phyloP scores from a whole-genome alignment of 257 asterid genomes.

The Sherardia arvensis region DNA sequence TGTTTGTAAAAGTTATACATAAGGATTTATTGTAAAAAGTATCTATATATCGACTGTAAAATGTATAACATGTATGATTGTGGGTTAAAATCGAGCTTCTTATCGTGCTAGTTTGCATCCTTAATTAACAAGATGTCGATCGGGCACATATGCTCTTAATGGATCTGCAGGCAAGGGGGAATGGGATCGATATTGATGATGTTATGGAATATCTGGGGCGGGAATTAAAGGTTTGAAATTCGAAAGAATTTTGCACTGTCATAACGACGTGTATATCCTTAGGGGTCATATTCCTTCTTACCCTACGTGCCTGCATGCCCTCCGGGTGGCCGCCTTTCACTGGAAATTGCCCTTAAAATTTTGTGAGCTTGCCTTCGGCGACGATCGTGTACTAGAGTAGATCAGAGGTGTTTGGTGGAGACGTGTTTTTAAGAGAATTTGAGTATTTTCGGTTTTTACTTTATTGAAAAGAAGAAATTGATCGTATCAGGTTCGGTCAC shows the following conservation, averaged over 20 bases:
- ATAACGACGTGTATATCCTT: conserved; percentile 4
- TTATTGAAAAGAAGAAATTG: too few relatives aligned
- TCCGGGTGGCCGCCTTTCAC: background rate
- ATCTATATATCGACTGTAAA: too few relatives aligned
- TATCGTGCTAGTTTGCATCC: background rate
- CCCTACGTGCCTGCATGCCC: background rate
- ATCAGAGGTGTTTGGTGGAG: too few relatives aligned
- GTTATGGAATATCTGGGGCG: background rate
- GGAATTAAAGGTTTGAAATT: conserved; percentile 5
- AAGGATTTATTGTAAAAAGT: too few relatives aligned
- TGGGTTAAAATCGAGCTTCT: background rate
- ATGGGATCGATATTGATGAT: conserved; percentile 4
- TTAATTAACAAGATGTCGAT: conserved; percentile 7
- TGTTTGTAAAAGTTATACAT: too few relatives aligned
- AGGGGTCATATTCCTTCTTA: background rate
- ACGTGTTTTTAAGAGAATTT: too few relatives aligned
- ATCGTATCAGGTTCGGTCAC: too few relatives aligned
- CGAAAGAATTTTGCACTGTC: conserved; percentile 16
- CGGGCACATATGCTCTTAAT: conserved; percentile 4
- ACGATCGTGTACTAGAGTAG: too few relatives aligned
- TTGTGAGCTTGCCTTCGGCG: too few relatives aligned
- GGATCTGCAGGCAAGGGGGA: background rate
- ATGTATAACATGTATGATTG: too few relatives aligned
- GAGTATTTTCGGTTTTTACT: too few relatives aligned
- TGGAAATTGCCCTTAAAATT: background rate